Conservation (phyloP, 139 green algal species). For the Coccomyxa sp. region DNA sequence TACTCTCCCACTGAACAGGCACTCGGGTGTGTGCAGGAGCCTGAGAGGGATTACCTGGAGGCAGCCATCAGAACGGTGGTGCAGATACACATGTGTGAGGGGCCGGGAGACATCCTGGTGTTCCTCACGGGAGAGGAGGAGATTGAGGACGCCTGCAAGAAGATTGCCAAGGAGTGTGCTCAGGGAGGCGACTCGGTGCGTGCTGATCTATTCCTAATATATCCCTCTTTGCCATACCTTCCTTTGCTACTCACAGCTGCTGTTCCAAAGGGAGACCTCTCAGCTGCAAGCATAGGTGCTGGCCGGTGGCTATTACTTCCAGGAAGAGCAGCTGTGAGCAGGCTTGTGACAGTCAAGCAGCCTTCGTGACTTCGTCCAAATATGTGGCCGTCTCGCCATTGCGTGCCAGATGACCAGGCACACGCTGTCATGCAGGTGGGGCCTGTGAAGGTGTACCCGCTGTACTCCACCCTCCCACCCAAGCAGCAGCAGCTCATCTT, state of each 20-base stretch:
- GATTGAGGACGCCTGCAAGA: conserved; percentile 98
- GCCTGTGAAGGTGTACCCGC: conserved; percentile 88
- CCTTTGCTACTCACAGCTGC: too few species aligned
- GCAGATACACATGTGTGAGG: conserved; percentile 90
- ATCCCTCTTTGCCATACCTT: too few species aligned
- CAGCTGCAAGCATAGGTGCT: too few species aligned
- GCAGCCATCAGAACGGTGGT: conserved; percentile 96
- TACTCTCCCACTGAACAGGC: not conserved
- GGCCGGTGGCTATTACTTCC: too few species aligned
- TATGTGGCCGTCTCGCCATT: too few species aligned
- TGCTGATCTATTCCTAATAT: too few species aligned
- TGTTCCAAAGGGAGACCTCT: too few species aligned
- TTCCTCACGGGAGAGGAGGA: conserved; percentile 99
- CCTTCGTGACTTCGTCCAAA: too few species aligned
- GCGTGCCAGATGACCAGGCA: too few species aligned
- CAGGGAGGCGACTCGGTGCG: conserved; percentile 15
- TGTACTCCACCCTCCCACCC: conserved; percentile 97
- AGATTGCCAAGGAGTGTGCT: conserved; percentile 74
- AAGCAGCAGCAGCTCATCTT: conserved; percentile 97
- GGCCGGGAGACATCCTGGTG: conserved; percentile 89
- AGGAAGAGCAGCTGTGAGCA: too few species aligned
- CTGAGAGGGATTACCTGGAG: conserved; percentile 97
- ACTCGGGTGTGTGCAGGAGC: conserved; percentile 60
- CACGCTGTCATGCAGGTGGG: conserved; percentile 67
- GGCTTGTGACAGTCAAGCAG: too few species aligned